Evolutionary conservation across 1,284 basidiomycete genomes (phyloP).

Genomic region (Laetiporus sulphureus): DNA sequence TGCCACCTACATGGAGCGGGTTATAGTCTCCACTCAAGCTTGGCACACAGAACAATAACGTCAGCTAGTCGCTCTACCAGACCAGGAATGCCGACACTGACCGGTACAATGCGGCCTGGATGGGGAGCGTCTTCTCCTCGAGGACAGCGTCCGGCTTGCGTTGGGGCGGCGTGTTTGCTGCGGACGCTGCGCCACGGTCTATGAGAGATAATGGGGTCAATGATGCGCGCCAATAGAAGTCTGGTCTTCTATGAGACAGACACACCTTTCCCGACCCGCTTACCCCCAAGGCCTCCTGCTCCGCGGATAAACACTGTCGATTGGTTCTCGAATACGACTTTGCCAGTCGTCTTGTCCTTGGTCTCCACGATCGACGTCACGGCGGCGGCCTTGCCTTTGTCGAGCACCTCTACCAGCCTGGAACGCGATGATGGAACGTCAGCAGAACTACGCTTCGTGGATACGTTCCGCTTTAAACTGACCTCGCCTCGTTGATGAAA

Average conservation of each 20-base stretch:
- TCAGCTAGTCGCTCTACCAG: no score
- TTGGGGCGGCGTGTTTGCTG: constrained; percentile 78
- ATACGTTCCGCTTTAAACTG: constrained; percentile 14
- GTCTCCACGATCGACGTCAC: constrained; percentile 79
- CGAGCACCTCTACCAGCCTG: constrained; percentile 74
- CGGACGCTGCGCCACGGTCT: constrained; percentile 91
- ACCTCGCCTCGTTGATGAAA: constrained; percentile 77
- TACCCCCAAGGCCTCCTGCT: constrained; percentile 92
- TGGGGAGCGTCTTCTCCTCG: constrained; percentile 78
- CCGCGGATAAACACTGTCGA: constrained; percentile 92
- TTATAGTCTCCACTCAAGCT: constrained; percentile 88
- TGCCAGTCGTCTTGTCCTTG: constrained; percentile 71
- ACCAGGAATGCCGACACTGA: no score
- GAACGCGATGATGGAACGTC: neutral
- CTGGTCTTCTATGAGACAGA: no score
- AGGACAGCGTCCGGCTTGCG: constrained; percentile 79
- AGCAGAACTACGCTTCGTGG: neutral
- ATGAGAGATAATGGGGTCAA: neutral
- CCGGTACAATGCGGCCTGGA: constrained; percentile 92
- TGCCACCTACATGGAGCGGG: constrained; percentile 72
- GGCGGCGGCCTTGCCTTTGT: constrained; percentile 90
- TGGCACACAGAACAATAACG: constrained; percentile 2
- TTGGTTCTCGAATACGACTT: constrained; percentile 89
- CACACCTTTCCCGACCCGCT: constrained; percentile 74
- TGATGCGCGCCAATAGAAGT: no score